phyloP scores from a whole-genome alignment of 2,329 filamentous ascomycete genomes.

The Xylariales sp. region DNA sequence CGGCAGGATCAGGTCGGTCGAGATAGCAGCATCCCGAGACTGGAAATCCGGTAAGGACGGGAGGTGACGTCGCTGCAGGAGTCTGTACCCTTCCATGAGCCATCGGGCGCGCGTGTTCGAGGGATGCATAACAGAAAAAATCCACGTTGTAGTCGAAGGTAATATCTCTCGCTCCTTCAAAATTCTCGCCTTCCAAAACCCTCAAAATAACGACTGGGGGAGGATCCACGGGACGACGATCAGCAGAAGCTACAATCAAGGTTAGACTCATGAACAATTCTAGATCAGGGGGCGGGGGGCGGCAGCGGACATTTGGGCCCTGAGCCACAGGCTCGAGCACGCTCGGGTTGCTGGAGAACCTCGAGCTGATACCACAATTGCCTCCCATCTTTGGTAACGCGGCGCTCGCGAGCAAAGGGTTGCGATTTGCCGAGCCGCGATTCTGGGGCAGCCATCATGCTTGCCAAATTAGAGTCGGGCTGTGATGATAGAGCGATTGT shows the following conservation, averaged over 20 bases:
- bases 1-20: constrained; percentile 81
- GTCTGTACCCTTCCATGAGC: constrained; percentile 81
- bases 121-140: constrained; percentile 95
- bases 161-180: constrained; percentile 73
- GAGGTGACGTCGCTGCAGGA: constrained; percentile 75
- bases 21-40: constrained; percentile 97
- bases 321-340: constrained; percentile 92
- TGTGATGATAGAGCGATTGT: constrained; percentile 31
- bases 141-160: constrained; percentile 96
- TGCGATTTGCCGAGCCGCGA: constrained; percentile 38
- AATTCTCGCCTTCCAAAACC: constrained; percentile 78
- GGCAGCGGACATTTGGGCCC: constrained; percentile 83
- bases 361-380: constrained; percentile 83
- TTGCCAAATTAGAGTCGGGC: constrained; percentile 45
- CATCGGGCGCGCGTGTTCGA: constrained; percentile 86
- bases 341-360: constrained; percentile 93
- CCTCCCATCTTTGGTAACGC: constrained; percentile 79
- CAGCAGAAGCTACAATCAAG: constrained; percentile 73
- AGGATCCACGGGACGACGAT: constrained; percentile 91
- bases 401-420: constrained; percentile 46
- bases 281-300: constrained; percentile 20
- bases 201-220: constrained; percentile 93
- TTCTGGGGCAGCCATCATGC: constrained; percentile 42
- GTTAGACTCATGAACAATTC: constrained; percentile 22
- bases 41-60: constrained; percentile 92